Evolutionary conservation across 768 basidiomycete species (phyloP).

Genomic region (Leucocoprinus sp.): DNA sequence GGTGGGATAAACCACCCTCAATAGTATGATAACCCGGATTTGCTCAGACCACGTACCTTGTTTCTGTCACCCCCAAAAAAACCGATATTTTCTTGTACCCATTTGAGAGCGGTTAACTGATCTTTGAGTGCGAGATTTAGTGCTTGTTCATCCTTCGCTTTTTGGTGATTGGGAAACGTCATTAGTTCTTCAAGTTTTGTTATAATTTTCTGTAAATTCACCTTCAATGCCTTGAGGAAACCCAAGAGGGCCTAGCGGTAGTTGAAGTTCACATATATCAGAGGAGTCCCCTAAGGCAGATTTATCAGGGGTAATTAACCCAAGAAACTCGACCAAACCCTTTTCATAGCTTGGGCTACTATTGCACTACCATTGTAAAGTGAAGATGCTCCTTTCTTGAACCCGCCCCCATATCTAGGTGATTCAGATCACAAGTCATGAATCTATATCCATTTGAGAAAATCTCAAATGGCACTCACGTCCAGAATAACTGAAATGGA

Average conservation of each 20-base stretch:
- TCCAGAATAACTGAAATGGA: slow-evolving; percentile 28
- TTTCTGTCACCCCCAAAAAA: slow-evolving; percentile 49
- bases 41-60: slow-evolving; percentile 14
- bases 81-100: slow-evolving; percentile 54
- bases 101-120: slow-evolving; percentile 34
- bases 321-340: slow-evolving; percentile 24
- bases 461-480: slow-evolving; percentile 18
- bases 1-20: not conserved
- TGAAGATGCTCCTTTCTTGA: slow-evolving; percentile 19
- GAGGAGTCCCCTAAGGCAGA: slow-evolving; percentile 28
- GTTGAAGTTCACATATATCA: slow-evolving; percentile 33
- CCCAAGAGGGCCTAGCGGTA: slow-evolving; percentile 40
- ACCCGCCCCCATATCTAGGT: slow-evolving; percentile 32
- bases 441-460: not conserved
- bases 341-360: slow-evolving; percentile 29
- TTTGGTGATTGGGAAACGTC: too few species aligned
- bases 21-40: not conserved
- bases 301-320: not conserved
- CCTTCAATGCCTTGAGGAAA: slow-evolving; percentile 34
- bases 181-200: too few species aligned
- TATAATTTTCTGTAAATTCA: too few species aligned
- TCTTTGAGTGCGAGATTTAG: slow-evolving; percentile 42
- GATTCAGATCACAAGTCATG: too few species aligned
- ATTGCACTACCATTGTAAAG: slow-evolving; percentile 26
- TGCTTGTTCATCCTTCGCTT: slow-evolving; percentile 27